Evolutionary conservation across 2,329 filamentous ascomycete species (phyloP), one percentile per base, ranked within the genome.

Genomic region (Trichoderma cornu-damae): DNA sequence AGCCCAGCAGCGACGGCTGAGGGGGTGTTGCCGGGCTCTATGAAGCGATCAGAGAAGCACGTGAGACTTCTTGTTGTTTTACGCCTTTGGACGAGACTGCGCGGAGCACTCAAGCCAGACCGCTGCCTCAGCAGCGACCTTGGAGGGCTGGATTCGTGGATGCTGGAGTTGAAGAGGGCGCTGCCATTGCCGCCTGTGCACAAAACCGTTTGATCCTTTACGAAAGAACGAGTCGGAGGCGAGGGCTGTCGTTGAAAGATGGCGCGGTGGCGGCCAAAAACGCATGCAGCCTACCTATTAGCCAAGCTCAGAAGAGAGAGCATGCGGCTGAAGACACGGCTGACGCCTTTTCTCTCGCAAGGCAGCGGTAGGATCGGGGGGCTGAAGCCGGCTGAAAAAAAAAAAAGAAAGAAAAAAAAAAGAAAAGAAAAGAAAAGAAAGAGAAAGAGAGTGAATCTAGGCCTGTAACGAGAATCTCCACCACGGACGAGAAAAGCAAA

Each of bases 1-100:
- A 63, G 62, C 61, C 61, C 63, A 63, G 62, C 58, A 59, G 57
- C 60, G 46, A 37, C 46, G 20, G 32, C 51, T 34, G 22, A 14
- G 14, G 30, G 34, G 47, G n/a, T n/a, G 58, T 18, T 52, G 48
- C 61, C 52, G 57, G 61, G 61, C 61, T 60, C 62, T 50, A 37
- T 30, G 46, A 43, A 26, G 32, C 50, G 26, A 43, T 8, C 16
- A 18, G 28, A 12, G 28, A 55, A 30, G 57, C 57, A 54, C 51
- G 51, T 54, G 51, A 54, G 51, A 32, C 51, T 24, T 20, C 46
- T 22, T 46, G 30, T 9, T 26, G n/a, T 34, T 28, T 46, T 40
- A 18, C 16, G 38, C 34, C n/a, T n/a, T n/a, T n/a, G 30, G 16
- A 28, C 22, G 40, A 54, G 40, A 24, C 22, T 30, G 34, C 30